Evolutionary conservation across 2,329 filamentous ascomycete genomes (phyloP), one percentile per base, ranked within the genome.

Genomic region (Dactylellina drechsleri): DNA sequence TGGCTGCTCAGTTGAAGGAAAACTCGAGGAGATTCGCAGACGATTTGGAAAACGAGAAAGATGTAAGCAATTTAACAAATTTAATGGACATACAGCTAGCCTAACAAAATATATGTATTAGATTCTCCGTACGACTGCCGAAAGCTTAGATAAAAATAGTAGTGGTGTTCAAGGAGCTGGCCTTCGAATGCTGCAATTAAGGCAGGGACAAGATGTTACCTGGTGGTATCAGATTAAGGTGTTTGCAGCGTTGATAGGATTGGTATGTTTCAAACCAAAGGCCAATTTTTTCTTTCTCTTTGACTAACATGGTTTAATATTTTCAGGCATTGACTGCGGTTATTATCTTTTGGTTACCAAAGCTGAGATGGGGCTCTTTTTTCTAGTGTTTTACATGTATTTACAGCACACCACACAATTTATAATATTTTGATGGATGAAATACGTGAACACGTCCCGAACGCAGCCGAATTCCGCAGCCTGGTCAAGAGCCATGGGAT

Each of bases 1-100:
- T 97, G 83, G 93, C 94, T 0, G 84, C 87, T 20, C 87, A 91
- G 57, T 86, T 97, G 45, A 96, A 96, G 81, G 83, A 87, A 56
- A 91, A 89, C 43, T 91, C 92, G 2, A 83, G 90, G 64, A 85
- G 87, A 2, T 95, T 97, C 82, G 86, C 89, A 20, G 83, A 85
- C 4, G 88, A 89, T 0, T 85, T 97, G 13, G 91, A 93, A 76
- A 83, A 85, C 70, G 88, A 91, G 78, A 91, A 92, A 80, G 88
- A 90, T 40, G 85, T 94, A 41, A 58, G 66, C 36, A 10, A 47
- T 5, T 43, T n/a, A 15, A 7, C 18, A 7, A 40, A 50, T 36
- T 26, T 2, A 10, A 5, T 18, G 47, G 16, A 5, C 13, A 15
- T 20, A 45, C 28, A 10, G 28, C 16, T 7, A 41, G 28, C 36